Base-by-base conservation (phyloP, 805 yeast species). In the Myxozyma kluyveri region DNA sequence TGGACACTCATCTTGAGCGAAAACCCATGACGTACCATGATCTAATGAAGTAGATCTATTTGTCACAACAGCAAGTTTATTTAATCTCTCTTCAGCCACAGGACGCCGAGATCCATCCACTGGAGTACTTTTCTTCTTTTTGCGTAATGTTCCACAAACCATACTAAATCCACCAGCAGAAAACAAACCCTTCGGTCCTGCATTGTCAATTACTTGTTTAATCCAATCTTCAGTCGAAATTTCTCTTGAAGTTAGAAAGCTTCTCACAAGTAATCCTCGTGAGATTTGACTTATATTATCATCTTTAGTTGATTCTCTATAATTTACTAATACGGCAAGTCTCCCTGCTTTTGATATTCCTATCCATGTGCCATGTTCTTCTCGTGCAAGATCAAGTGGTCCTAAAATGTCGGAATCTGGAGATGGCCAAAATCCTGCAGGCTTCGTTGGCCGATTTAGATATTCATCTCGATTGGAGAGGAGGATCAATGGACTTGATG, bases 311-410 rank as follows among this genome's bases (percentile, higher is more conserved):
- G 69, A 67, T 60, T 85, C 93, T 43, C 86, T 70, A 65, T 79
- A 82, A 65, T 91, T 91, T 17, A 93, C 82, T 24, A 91, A 74
- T 1, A 85, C 85, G 0, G 95, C 86, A 1, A 90, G 52, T 53
- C 76, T 74, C 0, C 88, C 88, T 2, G 61, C 65, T 27, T 72
- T 71, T 37, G 80, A 75, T 1, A 85, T 76, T 0, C 96, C 97
- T 1, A 88, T 79, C 99, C 99, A 93, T 0, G 97, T 87, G 1
- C 99, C 97, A 57, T 80, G 87, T 49, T 82, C 89, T 1, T 73
- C 69, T 32, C 89, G 68, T 0, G 83, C 88, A 61, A 86, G 66
- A 66, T 91, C 97, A 35, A 75, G 69, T 0, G 97, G 97, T 3
- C 54, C 51, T 26, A 57, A 24, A 6, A 59, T 44, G 27, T 56